These are phyloP conservation scores for Echria macrotheca DNA, from an alignment of 495 filamentous ascomycete species.

Conservation along the genomic window DNA sequence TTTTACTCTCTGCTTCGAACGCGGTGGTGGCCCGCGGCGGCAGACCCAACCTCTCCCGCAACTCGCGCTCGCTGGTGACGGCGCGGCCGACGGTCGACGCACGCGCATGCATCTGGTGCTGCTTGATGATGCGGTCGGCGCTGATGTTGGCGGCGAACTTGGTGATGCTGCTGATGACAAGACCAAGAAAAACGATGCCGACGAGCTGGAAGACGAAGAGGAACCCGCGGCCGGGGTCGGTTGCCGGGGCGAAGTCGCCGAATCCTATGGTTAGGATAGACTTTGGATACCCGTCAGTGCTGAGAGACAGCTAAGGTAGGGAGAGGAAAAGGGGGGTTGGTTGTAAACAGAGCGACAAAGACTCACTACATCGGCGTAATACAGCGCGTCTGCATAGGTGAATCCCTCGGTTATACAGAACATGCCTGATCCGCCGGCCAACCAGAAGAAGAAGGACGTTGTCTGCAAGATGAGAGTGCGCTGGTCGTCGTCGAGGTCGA, in stretches of 20 bases:
- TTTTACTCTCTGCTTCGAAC: background rate
- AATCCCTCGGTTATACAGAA: slow-evolving; percentile 62
- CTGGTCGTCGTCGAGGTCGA: slow-evolving; percentile 67
- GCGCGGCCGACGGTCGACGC: slow-evolving; percentile 51
- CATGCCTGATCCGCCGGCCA: slow-evolving; percentile 60
- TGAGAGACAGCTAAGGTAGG: background rate
- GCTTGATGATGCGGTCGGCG: slow-evolving; percentile 60
- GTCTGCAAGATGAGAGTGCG: slow-evolving; percentile 75
- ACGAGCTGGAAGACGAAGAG: slow-evolving; percentile 68
- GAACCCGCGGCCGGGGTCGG: slow-evolving; percentile 46
- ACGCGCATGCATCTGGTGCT: slow-evolving; percentile 55
- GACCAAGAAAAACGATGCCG: slow-evolving; percentile 70
- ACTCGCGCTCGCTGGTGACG: slow-evolving; percentile 41
- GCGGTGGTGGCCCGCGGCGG: slow-evolving; percentile 19
- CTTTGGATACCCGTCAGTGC: background rate
- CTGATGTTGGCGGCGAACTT: slow-evolving; percentile 59
- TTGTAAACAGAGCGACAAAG: no score
- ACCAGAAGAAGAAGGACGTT: slow-evolving; percentile 65
- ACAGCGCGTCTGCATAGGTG: slow-evolving; percentile 62
- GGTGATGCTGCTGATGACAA: slow-evolving; percentile 67
- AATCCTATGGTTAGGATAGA: slow-evolving; percentile 66
- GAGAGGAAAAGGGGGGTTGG: background rate
- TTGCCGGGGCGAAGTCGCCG: slow-evolving; percentile 51
- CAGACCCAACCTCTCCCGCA: slow-evolving; percentile 37
- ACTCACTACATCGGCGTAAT: slow-evolving; percentile 58